Evolutionary conservation across 805 yeast species (phyloP).

Genomic region (Lipomyces kockii): DNA sequence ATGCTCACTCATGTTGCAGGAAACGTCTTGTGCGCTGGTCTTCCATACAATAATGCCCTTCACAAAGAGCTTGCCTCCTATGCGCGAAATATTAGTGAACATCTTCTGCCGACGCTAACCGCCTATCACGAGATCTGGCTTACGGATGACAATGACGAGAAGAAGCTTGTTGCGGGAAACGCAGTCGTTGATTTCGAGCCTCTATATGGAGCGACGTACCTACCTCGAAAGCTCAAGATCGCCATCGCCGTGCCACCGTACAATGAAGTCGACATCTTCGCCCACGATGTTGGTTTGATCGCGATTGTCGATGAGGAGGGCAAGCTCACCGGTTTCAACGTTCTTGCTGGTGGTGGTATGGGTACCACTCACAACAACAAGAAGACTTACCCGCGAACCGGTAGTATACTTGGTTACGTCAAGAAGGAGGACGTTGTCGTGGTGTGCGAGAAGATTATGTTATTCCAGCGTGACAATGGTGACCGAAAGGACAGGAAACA

Average conservation of each 20-base stretch:
- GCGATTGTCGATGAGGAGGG: constrained; percentile 69
- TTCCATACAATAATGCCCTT: constrained; percentile 80
- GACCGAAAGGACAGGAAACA: constrained; percentile 96
- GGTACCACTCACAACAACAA: constrained; percentile 96
- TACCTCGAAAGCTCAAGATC: constrained; percentile 95
- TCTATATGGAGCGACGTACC: constrained; percentile 78
- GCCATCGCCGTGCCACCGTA: constrained; percentile 94
- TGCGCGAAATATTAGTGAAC: constrained; percentile 73
- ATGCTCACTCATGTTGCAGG: constrained; percentile 9
- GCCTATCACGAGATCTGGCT: constrained; percentile 98
- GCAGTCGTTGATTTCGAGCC: constrained; percentile 86
- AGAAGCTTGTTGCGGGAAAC: constrained; percentile 83
- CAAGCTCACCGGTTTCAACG: constrained; percentile 75
- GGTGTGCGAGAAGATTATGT: constrained; percentile 89
- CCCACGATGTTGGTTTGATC: constrained; percentile 90
- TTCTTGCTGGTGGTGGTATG: constrained; percentile 98
- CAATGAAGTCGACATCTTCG: constrained; percentile 95
- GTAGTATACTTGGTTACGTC: constrained; percentile 81
- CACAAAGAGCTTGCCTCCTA: constrained; percentile 72
- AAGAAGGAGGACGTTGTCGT: constrained; percentile 67
- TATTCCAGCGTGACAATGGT: constrained; percentile 93
- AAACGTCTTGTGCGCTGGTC: constrained; percentile 89
- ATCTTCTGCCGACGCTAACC: constrained; percentile 85
- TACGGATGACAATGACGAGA: constrained; percentile 72
- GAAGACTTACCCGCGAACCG: constrained; percentile 95